phyloP scores from a whole-genome alignment of 176 grass and related monocot species.

The Musa troglodytarum region DNA sequence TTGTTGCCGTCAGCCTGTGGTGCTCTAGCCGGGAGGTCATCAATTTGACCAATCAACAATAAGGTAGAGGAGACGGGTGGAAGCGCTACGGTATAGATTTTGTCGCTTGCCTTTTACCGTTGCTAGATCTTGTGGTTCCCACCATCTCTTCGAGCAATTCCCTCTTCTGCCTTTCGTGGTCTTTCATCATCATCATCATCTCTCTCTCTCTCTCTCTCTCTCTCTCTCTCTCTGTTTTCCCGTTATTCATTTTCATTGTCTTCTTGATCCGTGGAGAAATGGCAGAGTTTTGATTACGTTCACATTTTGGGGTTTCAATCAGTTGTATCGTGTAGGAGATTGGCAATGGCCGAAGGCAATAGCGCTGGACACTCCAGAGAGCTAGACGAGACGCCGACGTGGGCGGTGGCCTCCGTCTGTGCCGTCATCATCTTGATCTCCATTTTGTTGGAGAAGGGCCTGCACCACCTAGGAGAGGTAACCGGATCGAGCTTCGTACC shows the following conservation, averaged over 20 bases:
- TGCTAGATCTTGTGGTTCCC: too few species aligned
- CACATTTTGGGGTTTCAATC: neutral
- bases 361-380: neutral
- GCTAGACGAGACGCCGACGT: neutral
- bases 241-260: neutral
- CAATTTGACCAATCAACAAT: too few species aligned
- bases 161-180: neutral
- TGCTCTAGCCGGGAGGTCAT: too few species aligned
- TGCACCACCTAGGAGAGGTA: neutral
- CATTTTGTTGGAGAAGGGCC: neutral
- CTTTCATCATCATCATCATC: neutral
- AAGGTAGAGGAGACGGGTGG: too few species aligned
- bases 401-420: conserved; percentile 9
- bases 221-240: neutral
- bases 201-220: neutral
- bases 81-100: accelerated
- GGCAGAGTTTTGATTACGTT: neutral
- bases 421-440: conserved; percentile 5
- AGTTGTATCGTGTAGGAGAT: neutral
- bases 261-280: neutral
- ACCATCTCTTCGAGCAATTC: neutral
- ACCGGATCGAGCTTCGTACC: neutral
- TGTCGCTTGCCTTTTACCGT: too few species aligned
- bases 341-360: neutral
- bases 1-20: too few species aligned